Evolutionary conservation across 257 asterid species (phyloP), one percentile per base, ranked within the genome.

Genomic region (Misopates orontium): DNA sequence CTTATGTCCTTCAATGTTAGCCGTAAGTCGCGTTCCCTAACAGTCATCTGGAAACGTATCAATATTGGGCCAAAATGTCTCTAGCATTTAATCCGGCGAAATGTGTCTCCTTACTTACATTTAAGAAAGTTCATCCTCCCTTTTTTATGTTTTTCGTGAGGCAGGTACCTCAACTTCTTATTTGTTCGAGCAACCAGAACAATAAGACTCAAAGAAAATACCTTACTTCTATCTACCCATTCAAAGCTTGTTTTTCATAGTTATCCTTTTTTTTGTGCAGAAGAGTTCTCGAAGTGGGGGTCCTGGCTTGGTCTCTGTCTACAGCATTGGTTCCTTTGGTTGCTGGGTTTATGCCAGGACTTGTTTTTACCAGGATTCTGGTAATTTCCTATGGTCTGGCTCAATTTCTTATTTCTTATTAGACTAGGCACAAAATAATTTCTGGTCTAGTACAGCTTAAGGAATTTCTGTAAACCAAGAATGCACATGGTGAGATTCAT

Each of bases 311-410:
- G 99, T 93, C 99, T 13, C 73, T 93, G 58, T 94, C 96, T 77
- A 93, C 99, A 50, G 82, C 87, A 36, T 61, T 87, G 74, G 96
- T 90, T 82, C 99, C 97, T 68, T 15, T 74, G 72, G 79, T 88
- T 66, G 89, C 97, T 48, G 96, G 95, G 20, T 90, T 77, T 77
- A 83, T 86, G 95, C 97, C 97, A n/a, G 97, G 87, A 60, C 97
- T 90, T 79, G 65, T 88, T 69, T 77, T 85, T 32, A 82, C 91
- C 63, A 84, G 97, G 83, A 84, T 90, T 71, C 78, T 90, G 96
- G 97, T 90, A 82, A 79, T 76, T 67, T 21, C 20, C 20, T 21
- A 41, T 66, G 56, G 52, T 56, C 62, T 28, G 36, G 36, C 60
- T 32, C 59, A 13, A 62, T 63, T 18, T 28, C 28, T 42, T 18